Conservation (phyloP, 495 filamentous ascomycete species). For the Friedmanniomyces simplex region DNA sequence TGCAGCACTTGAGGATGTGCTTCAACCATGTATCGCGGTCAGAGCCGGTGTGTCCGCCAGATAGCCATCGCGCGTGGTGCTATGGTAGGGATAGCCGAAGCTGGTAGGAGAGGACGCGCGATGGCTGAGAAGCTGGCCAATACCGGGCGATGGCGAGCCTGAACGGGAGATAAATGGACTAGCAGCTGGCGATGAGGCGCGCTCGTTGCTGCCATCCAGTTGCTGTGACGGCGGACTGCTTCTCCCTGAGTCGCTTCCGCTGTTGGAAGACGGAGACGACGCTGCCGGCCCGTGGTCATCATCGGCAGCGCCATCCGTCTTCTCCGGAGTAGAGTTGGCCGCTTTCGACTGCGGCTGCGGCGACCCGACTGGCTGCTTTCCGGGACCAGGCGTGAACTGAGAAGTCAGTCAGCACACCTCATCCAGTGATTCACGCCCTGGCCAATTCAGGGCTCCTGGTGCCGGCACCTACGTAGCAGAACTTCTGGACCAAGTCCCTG, state of each 20-base stretch:
- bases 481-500: slow-evolving; percentile 90
- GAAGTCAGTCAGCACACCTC: slow-evolving; percentile 24
- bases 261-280: slow-evolving; percentile 11
- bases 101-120: slow-evolving; percentile 23
- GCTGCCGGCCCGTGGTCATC: not conserved
- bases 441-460: slow-evolving; percentile 10
- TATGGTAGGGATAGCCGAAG: slow-evolving; percentile 27
- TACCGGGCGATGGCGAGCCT: slow-evolving; percentile 26
- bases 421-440: slow-evolving; percentile 17
- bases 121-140: slow-evolving; percentile 24
- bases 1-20: not conserved
- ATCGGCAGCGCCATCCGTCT: slow-evolving; percentile 24
- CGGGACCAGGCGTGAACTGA: slow-evolving; percentile 30
- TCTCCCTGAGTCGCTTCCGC: not conserved
- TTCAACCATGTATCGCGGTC: slow-evolving; percentile 21
- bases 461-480: slow-evolving; percentile 85
- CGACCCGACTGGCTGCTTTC: slow-evolving; percentile 23
- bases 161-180: slow-evolving; percentile 28
- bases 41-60: slow-evolving; percentile 9
- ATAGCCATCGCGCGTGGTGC: slow-evolving; percentile 13
- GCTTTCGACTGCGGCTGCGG: slow-evolving; percentile 7
- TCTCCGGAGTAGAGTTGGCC: slow-evolving; percentile 1
- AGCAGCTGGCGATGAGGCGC: slow-evolving; percentile 1
- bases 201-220: slow-evolving; percentile 26
- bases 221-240: slow-evolving; percentile 18